phyloP scores from a whole-genome alignment of 306 rosid species.

The Prunus dulcis region DNA sequence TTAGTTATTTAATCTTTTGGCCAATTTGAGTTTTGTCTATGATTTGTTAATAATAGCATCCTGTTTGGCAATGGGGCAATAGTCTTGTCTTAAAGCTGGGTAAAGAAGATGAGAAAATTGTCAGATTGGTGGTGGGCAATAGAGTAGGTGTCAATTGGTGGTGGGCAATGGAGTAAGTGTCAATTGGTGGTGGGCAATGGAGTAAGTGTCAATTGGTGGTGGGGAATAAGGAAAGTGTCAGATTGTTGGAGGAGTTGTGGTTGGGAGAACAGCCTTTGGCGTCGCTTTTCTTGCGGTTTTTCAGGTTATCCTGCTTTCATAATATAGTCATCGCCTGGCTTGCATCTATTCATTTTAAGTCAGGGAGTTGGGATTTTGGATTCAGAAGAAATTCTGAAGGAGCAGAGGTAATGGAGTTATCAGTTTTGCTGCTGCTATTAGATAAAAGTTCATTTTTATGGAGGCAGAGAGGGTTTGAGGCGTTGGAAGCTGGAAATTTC shows the following conservation, averaged over 20 bases:
- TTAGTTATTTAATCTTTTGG: background rate
- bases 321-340: background rate
- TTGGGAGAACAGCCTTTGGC: background rate
- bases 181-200: too few species aligned
- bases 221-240: background rate
- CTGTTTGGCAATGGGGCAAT: conserved; percentile 11
- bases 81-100: background rate
- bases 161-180: too few species aligned
- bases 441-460: background rate
- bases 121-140: background rate
- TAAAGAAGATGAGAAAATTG: background rate
- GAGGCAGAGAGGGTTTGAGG: background rate
- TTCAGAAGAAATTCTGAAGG: background rate
- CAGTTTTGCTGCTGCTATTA: background rate
- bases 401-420: background rate
- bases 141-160: too few species aligned
- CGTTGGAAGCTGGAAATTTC: background rate
- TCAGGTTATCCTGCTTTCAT: background rate
- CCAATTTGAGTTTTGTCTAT: background rate
- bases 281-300: background rate
- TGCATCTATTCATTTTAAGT: background rate
- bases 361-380: background rate
- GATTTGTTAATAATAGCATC: background rate
- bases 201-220: too few species aligned
- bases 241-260: background rate